These are phyloP conservation scores for Nepenthes alata DNA, from an alignment of 179 eudicot genomes.

Conservation along the genomic window DNA sequence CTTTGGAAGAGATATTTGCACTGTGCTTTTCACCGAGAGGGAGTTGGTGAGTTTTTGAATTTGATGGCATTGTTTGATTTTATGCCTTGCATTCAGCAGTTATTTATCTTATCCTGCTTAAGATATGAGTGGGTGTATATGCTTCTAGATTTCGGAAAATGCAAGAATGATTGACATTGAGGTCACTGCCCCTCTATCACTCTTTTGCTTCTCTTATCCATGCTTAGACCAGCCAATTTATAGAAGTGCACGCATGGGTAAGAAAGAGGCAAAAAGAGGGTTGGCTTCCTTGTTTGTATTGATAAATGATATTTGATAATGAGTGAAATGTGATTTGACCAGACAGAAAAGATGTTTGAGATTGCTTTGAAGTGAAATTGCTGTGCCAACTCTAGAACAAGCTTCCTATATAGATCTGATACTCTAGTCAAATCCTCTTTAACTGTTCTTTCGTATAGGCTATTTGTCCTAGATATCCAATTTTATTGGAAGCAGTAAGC, in stretches of 20 bases:
- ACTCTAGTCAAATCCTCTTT: no score
- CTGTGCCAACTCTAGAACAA: not conserved
- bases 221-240: not conserved
- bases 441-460: no score
- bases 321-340: no score
- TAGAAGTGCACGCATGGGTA: not conserved
- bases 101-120: not conserved
- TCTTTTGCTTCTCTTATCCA: not conserved
- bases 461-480: no score
- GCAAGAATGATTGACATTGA: not conserved
- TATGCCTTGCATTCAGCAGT: not conserved
- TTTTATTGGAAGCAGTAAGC: no score
- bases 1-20: conserved; percentile 71
- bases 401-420: no score
- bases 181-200: not conserved
- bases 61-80: not conserved
- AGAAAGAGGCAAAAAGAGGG: not conserved
- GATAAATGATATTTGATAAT: not conserved
- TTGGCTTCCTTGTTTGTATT: not conserved
- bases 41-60: conserved; percentile 46
- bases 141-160: not conserved
- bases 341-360: no score
- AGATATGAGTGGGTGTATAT: not conserved
- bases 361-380: not conserved
- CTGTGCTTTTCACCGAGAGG: conserved; percentile 75